Evolutionary conservation across 768 basidiomycete species (phyloP).

Genomic region (Kwoniella botswanensis): DNA sequence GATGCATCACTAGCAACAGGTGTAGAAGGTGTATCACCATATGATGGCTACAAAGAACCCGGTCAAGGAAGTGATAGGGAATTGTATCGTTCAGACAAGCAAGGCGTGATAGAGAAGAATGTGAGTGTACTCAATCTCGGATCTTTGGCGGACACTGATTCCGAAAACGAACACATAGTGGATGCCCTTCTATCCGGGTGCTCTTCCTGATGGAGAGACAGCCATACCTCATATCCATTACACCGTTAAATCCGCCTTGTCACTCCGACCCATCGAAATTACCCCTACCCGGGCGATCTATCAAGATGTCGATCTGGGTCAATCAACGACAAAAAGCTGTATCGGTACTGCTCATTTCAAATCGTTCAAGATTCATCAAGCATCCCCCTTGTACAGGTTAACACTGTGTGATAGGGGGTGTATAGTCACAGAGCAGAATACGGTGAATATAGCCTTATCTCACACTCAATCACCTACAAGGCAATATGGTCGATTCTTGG

Average conservation of each 20-base stretch:
- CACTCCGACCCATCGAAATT: slow-evolving; percentile 12
- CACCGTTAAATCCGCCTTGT: slow-evolving; percentile 12
- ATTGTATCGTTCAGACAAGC: slow-evolving; percentile 6
- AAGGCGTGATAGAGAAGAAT: slow-evolving; percentile 20
- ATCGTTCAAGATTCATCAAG: slow-evolving; percentile 19
- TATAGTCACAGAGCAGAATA: slow-evolving; percentile 17
- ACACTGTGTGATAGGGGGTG: slow-evolving; percentile 27
- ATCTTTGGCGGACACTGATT: not conserved
- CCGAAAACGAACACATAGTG: slow-evolving; percentile 1
- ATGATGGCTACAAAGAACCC: slow-evolving; percentile 10
- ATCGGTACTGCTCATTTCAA: slow-evolving; percentile 7
- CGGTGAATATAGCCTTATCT: slow-evolving; percentile 18
- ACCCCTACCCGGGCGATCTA: slow-evolving; percentile 9
- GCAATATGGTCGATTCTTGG: slow-evolving; percentile 25
- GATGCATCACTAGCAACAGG: slow-evolving; percentile 7
- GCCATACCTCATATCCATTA: slow-evolving; percentile 27
- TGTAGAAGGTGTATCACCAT: slow-evolving; percentile 13
- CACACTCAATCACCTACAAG: slow-evolving; percentile 10
- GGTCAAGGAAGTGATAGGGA: slow-evolving; percentile 10
- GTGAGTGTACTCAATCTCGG: slow-evolving; percentile 2
- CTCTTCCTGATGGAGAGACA: slow-evolving; percentile 13
- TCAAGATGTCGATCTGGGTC: not conserved
- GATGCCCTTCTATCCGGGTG: slow-evolving; percentile 24
- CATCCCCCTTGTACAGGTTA: slow-evolving; percentile 22
- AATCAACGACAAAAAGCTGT: slow-evolving; percentile 2